Evolutionary conservation across 1,284 basidiomycete species (phyloP), one percentile per base, ranked within the genome.

Genomic region (Tetrapyrgos nigripes): DNA sequence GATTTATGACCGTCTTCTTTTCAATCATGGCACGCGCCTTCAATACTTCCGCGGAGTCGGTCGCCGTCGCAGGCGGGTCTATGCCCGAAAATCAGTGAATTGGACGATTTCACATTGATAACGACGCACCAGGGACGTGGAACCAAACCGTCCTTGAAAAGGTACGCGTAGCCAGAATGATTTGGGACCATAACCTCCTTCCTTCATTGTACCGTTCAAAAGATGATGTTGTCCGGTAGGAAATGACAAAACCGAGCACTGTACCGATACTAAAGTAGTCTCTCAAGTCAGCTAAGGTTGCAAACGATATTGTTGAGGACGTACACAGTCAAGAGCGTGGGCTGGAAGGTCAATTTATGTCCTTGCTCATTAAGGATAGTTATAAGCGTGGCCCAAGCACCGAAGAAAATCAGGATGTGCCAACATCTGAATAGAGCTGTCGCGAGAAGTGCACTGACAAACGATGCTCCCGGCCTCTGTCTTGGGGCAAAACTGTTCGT

Each of bases 161-260:
- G 1, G 80, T 85, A 23, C 87, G 76, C 62, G 76, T 82, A 8
- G 82, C 82, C 11, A 87, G 73, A 47, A 89, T 82, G 54, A 91
- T 87, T 62, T 86, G 81, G 4, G 86, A 86, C 90, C 90, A 93
- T 24, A 87, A 74, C 48, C 81, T 73, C 46, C 90, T 76, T 3
- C 90, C 90, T 66, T 93, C 90, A 63, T 86, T 87, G 72, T 92
- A 88, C 21, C 88, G 76, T 66, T 91, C 89, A 66, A 91, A 92
- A 21, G 89, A 89, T 2, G 89, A 88, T 2, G 88, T 91, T 1
- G 90, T 92, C 37, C 89, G 76, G 69, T 84, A 86, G 1, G 85
- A 85, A 54, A 89, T 82, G 37, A 88, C 81, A 62, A 89, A 87
- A 79, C 85, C 86, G 10, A 87, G 75, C 0, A 88, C 84, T 6